Evolutionary conservation across 2,329 filamentous ascomycete genomes (phyloP), one percentile per base, ranked within the genome.

Genomic region (Cyphellophora europaea): DNA sequence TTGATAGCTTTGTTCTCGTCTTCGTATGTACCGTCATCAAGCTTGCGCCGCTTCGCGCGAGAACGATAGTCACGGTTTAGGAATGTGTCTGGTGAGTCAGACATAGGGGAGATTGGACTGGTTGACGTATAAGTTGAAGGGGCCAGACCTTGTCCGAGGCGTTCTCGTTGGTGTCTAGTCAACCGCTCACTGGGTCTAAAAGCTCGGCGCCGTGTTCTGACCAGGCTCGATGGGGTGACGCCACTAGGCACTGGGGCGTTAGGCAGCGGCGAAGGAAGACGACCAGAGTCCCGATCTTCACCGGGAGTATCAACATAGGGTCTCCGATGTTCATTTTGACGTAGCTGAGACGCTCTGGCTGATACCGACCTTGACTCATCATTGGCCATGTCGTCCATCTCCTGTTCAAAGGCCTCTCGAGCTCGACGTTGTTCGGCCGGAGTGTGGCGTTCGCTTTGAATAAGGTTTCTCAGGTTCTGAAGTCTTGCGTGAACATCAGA

Each of bases 1-100:
- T 74, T 79, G 53, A 88, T 84, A 2, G 69, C 73, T 40, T 51
- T 53, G n/a, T 53, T 46, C 3, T 56, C 59, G 40, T 63, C 57
- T 16, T 66, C 58, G 11, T 66, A 57, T 30, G 69, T 67, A 42
- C 82, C 79, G 2, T 72, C 67, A 48, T 84, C 80, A 23, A 86
- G 57, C 55, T 83, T 86, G 43, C 81, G 72, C 30, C 82, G 73
- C 56, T 87, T 87, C 32, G 61, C 61, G 38, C 58, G 52, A 41
- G 72, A 66, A 36, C 75, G 70, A 33, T 57, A 53, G 33, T 44
- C 45, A 13, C 51, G 51, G 27, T 42, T 38, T 16, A 23, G n/a
- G 16, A 11, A 18, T 8, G 42, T 23, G 17, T 35, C 36, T 4
- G 30, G 21, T 15, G 32, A 33, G 15, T 30, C 35, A n/a, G 35